phyloP scores from a whole-genome alignment of 495 filamentous ascomycete genomes.

The Penicillium subrubescens region DNA sequence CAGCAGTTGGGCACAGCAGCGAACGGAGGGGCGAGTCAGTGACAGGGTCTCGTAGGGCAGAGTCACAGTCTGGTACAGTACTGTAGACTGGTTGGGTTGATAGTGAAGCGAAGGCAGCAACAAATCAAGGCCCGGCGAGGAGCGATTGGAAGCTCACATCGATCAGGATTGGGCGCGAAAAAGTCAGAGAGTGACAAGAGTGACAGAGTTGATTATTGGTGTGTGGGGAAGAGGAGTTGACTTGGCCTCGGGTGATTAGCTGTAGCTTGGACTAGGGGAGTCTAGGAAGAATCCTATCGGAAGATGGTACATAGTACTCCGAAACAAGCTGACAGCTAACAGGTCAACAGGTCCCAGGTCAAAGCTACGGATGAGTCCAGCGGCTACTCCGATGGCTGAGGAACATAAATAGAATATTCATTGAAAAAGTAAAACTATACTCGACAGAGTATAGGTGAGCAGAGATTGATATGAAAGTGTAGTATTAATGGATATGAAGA shows the following conservation, averaged over 20 bases:
- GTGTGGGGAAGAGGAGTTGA: not conserved
- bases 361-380: not conserved
- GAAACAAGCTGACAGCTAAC: not conserved
- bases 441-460: not conserved
- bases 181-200: not conserved
- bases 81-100: conserved; percentile 40
- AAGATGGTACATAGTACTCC: not conserved
- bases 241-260: conserved; percentile 2
- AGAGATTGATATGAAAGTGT: not conserved
- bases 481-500: not conserved
- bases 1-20: conserved; percentile 31
- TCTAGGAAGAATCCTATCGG: not conserved
- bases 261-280: not conserved
- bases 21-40: conserved; percentile 19
- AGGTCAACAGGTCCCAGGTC: not conserved
- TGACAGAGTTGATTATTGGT: not conserved
- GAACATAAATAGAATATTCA: not conserved
- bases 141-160: conserved; percentile 22
- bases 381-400: not conserved
- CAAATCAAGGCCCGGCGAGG: conserved; percentile 22
- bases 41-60: conserved; percentile 20
- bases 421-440: not conserved
- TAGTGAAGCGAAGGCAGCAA: conserved; percentile 32
- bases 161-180: conserved; percentile 23
- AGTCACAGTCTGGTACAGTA: too few relatives aligned